These are phyloP conservation scores for Sphagnum tenellum DNA, from an alignment of 225 moss, liverwort and hornwort species.

Conservation along the genomic window DNA sequence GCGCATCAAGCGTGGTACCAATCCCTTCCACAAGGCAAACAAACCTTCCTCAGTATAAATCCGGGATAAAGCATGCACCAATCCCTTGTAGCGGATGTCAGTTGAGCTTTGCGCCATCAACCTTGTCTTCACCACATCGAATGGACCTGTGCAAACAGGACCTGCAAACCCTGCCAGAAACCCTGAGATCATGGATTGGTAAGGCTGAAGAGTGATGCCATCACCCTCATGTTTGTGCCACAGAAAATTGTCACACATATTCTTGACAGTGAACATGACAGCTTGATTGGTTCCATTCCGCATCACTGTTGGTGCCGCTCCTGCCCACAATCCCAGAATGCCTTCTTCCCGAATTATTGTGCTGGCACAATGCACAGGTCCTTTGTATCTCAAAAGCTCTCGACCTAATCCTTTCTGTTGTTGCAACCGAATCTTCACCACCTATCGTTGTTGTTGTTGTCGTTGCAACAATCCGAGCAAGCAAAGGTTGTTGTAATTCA, in stretches of 20 bases:
- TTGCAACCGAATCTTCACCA: conserved; percentile 92
- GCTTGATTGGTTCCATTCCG: conserved; percentile 94
- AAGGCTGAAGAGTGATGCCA: conserved; percentile 69
- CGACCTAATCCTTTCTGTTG: conserved; percentile 80
- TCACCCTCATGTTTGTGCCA: conserved; percentile 91
- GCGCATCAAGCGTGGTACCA: conserved; percentile 87
- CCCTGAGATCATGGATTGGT: conserved; percentile 96
- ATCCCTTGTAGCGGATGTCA: conserved; percentile 59
- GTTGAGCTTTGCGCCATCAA: conserved; percentile 75
- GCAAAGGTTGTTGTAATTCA: too few species aligned
- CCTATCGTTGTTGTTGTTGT: conserved; percentile 18
- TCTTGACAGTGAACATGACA: conserved; percentile 87
- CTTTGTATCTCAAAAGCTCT: conserved; percentile 61
- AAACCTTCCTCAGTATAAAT: conserved; percentile 77
- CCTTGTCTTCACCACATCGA: conserved; percentile 95
- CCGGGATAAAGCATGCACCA: conserved; percentile 63
- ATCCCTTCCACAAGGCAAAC: conserved; percentile 86
- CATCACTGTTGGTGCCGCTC: conserved; percentile 74
- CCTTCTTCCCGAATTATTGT: conserved; percentile 80
- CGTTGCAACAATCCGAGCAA: too few species aligned
- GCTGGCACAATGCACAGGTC: conserved; percentile 76
- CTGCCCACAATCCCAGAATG: conserved; percentile 78
- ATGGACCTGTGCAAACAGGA: conserved; percentile 86
- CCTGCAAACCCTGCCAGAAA: conserved; percentile 88
- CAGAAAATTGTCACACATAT: conserved; percentile 42